Conservation (phyloP, 2,329 filamentous ascomycete genomes). For the Talaromyces marneffei region DNA sequence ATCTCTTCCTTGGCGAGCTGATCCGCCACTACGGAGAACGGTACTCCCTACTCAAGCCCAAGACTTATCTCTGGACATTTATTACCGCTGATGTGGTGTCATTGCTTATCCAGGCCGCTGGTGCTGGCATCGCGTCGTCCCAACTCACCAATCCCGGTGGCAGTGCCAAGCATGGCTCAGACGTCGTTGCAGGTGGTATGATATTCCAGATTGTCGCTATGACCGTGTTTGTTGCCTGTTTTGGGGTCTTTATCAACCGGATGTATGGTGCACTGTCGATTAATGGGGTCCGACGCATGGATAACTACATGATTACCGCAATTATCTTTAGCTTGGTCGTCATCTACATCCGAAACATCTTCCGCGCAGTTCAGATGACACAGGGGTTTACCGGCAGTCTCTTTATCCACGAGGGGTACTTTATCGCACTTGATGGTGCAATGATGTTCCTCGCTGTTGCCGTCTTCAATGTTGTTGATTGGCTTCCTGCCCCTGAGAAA, state of each 20-base stretch:
- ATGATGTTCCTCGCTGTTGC: slow-evolving; percentile 45
- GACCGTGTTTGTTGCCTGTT: slow-evolving; percentile 43
- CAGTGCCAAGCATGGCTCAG: slow-evolving; percentile 41
- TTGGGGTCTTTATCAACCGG: slow-evolving; percentile 16
- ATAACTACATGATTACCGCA: slow-evolving; percentile 25
- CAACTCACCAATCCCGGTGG: slow-evolving; percentile 42
- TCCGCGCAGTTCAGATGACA: slow-evolving; percentile 45
- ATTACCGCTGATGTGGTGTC: slow-evolving; percentile 49
- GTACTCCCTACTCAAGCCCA: slow-evolving; percentile 39
- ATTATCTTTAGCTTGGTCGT: slow-evolving; percentile 38
- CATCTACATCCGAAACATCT: slow-evolving; percentile 46
- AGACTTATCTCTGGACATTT: slow-evolving; percentile 24
- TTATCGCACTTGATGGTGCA: slow-evolving; percentile 45
- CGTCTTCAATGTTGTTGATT: slow-evolving; percentile 36
- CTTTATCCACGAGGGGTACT: slow-evolving; percentile 46
- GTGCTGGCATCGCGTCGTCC: slow-evolving; percentile 47
- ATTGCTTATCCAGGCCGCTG: slow-evolving; percentile 51
- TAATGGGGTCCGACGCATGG: neutral
- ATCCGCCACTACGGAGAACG: slow-evolving; percentile 41
- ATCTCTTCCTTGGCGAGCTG: slow-evolving; percentile 44
- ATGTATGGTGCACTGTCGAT: neutral
- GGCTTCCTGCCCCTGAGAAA: neutral
- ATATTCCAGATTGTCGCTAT: slow-evolving; percentile 54
- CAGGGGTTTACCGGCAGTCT: slow-evolving; percentile 47
- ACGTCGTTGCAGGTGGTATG: slow-evolving; percentile 51